Evolutionary conservation across 164 flowering plant genomes (phyloP).

Genomic region (Saururus chinensis): DNA sequence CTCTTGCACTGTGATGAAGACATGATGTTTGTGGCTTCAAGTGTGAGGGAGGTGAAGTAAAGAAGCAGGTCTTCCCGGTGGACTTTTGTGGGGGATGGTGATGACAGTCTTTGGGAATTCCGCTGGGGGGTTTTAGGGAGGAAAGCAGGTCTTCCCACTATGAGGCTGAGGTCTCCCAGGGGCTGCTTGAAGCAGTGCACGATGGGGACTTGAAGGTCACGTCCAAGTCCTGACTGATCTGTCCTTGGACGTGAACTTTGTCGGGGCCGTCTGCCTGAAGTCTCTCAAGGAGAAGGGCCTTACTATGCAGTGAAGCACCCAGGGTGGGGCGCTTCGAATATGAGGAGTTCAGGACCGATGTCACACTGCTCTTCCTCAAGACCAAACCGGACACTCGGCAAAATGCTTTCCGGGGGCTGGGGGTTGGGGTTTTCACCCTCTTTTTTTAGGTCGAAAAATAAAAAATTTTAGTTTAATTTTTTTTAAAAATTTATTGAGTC

Average conservation of each 20-base stretch:
- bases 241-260: conserved; percentile 67
- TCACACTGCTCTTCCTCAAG: conserved; percentile 68
- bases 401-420: too few relatives aligned
- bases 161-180: conserved; percentile 68
- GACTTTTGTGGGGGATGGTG: too few relatives aligned
- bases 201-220: conserved; percentile 51
- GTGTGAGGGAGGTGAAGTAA: too few relatives aligned
- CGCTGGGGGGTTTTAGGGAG: conserved; percentile 25
- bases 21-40: too few relatives aligned
- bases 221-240: conserved; percentile 44
- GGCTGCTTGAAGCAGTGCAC: conserved; percentile 54
- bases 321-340: conserved; percentile 47
- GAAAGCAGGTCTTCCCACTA: conserved; percentile 68
- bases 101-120: conserved; percentile 40
- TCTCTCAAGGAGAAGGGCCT: conserved; percentile 46
- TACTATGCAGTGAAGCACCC: conserved; percentile 47
- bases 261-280: conserved; percentile 60
- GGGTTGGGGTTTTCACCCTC: too few relatives aligned
- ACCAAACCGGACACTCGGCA: too few relatives aligned
- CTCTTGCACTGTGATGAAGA: neutral
- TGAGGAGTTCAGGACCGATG: conserved; percentile 86
- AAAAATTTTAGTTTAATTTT: too few relatives aligned
- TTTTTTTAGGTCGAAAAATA: too few relatives aligned
- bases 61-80: too few relatives aligned
- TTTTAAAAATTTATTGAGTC: too few relatives aligned